Evolutionary conservation across 208 protist species (phyloP).

Genomic region (Leishmania lainsoni): DNA sequence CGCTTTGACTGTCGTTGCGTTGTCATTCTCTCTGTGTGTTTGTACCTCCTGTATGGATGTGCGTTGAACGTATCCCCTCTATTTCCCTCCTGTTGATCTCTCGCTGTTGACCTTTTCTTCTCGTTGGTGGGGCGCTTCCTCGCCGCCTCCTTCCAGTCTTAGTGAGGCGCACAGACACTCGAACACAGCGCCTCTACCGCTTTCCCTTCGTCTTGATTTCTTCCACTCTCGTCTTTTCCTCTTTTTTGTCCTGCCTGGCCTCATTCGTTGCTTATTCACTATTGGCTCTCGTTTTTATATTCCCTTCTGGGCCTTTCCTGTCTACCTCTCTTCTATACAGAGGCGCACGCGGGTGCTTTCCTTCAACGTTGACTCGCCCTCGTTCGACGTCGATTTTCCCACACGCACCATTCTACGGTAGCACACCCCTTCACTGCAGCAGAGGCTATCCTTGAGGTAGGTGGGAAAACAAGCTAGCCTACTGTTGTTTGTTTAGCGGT

Average conservation of each 20-base stretch:
- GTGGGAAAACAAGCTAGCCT: neutral
- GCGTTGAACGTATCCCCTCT: neutral
- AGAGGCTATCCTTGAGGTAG: neutral
- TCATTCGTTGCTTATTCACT: neutral
- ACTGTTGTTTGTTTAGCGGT: neutral
- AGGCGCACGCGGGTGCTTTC: neutral
- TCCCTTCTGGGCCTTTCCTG: neutral
- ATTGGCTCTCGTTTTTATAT: neutral
- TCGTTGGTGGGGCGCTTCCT: neutral
- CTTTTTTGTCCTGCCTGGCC: neutral
- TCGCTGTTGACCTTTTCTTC: no score
- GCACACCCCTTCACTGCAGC: neutral
- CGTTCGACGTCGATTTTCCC: neutral
- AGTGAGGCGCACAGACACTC: neutral
- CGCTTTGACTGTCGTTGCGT: neutral
- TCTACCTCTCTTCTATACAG: neutral
- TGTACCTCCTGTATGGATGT: neutral
- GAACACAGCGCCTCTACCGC: neutral
- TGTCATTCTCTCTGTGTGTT: neutral
- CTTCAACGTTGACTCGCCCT: neutral
- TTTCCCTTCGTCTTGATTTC: neutral
- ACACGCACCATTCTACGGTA: neutral
- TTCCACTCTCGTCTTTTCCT: neutral
- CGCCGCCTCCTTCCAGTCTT: neutral
- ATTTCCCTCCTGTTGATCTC: constrained; percentile 5